A percentile compares a stretch with the other conserved stretches of the same genome.
Conservation (phyloP, 1,284 basidiomycete species). For the Boletellus dicymbophilus region DNA sequence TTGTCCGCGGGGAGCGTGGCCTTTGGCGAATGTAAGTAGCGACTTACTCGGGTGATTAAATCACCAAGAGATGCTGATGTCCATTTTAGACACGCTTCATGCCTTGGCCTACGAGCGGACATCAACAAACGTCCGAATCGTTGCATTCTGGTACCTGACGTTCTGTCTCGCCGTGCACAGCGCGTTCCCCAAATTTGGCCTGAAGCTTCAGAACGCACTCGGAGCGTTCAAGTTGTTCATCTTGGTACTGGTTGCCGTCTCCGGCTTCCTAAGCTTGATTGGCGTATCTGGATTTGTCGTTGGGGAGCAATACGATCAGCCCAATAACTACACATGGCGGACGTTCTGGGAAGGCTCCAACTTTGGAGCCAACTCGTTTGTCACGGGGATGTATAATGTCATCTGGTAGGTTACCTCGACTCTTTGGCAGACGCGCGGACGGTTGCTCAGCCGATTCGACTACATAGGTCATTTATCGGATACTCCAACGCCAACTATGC, state of each 20-base stretch:
- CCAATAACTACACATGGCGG: constrained; percentile 53
- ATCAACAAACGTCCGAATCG: constrained; percentile 47
- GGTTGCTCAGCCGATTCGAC: not conserved
- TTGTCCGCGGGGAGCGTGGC: constrained; percentile 59
- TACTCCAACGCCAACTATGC: constrained; percentile 75
- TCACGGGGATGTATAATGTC: constrained; percentile 64
- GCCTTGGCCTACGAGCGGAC: constrained; percentile 45
- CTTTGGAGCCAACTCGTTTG: constrained; percentile 53
- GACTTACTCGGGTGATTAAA: no score
- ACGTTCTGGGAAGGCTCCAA: constrained; percentile 58
- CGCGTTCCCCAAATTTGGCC: constrained; percentile 52
- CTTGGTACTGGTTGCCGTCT: constrained; percentile 55
- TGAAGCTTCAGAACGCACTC: constrained; percentile 66
- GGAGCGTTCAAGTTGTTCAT: constrained; percentile 67
- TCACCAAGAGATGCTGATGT: not conserved
- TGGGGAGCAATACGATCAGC: constrained; percentile 42
- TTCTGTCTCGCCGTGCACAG: constrained; percentile 63
- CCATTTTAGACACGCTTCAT: constrained; percentile 52
- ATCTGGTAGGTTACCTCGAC: constrained; percentile 50
- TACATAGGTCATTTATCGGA: constrained; percentile 70
- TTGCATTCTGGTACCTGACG: constrained; percentile 57
- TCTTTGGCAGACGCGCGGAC: not conserved
- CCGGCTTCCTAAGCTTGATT: constrained; percentile 58
- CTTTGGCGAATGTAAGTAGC: constrained; percentile 60
- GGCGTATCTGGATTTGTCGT: constrained; percentile 49